Base-by-base conservation (phyloP, 495 filamentous ascomycete species). In the Penicillium robsamsonii region DNA sequence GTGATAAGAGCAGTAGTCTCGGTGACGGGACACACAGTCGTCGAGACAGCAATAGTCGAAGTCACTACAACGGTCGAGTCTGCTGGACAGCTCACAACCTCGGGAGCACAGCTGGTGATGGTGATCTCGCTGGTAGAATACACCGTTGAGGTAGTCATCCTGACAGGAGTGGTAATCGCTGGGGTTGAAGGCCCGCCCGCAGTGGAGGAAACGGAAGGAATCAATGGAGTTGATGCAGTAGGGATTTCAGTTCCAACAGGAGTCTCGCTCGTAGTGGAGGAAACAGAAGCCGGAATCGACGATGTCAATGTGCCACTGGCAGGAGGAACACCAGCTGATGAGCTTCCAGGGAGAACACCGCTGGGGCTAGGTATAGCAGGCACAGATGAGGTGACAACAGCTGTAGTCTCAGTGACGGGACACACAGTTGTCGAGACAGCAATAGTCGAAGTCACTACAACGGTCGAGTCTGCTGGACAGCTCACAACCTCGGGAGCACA, bases 341-440 rank as follows among this genome's bases (percentile, higher is more conserved):
- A 35, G 5, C 33, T 35, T 5, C 13, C 38, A 27, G 41, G 55
- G 0, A 57, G 29, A 20, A 50, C 31, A 15, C 30, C 13, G 33
- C 29, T 57, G 1, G 38, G 46, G 15, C 37, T 25, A 1, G 51
- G 50, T 4, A 17, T 27, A 17, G 3, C 41, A 18, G 51, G 42
- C 3, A 46, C 8, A 35, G 58, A 50, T 7, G 65, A 35, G 35
- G 35, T 50, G 13, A 58, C 53, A 31, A 60, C 58, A 31, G 61
- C 58, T 31, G 79, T 82, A 47, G 81, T 84, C 63, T 73, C 58
- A 52, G 56, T 41, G 41, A 59, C 38, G n/a, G 72, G 43, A 45
- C 79, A 81, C 48, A 85, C 68, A 44, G 85, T 87, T n/a, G 84
- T 87, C 30, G 77, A 82, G 59, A 85, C 57, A n/a, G 82, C 66